These are phyloP conservation scores for Xylaria multiplex DNA, from an alignment of 2,329 filamentous ascomycete species.

Conservation along the genomic window DNA sequence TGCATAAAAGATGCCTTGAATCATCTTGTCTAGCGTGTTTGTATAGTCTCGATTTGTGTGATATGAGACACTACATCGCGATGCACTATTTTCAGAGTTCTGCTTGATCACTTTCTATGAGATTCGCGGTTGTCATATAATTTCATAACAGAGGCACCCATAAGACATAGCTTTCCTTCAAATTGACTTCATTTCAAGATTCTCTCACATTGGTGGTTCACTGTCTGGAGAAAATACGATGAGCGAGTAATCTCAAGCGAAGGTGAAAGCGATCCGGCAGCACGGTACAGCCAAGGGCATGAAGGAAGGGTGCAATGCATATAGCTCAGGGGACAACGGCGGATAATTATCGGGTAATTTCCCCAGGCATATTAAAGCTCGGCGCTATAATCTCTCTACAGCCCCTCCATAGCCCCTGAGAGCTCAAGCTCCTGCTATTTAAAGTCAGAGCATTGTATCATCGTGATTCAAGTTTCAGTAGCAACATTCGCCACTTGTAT, in stretches of 20 bases:
- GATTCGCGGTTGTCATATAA: too few species aligned
- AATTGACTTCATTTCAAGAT: not conserved
- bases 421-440: slow-evolving; percentile 15
- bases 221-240: not conserved
- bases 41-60: not conserved
- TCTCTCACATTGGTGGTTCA: not conserved
- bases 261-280: not conserved
- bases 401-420: slow-evolving; percentile 22
- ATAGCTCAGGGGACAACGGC: not conserved
- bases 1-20: slow-evolving; percentile 76
- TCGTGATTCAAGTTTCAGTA: not conserved
- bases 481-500: not conserved
- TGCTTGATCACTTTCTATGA: not conserved
- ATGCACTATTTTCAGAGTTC: slow-evolving; percentile 11
- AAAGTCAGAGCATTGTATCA: slow-evolving; percentile 22
- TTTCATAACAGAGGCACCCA: not conserved
- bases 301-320: not conserved
- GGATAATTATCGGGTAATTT: slow-evolving; percentile 22
- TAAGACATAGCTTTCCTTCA: not conserved
- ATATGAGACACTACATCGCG: slow-evolving; percentile 24
- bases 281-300: not conserved
- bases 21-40: slow-evolving; percentile 58
- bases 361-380: slow-evolving; percentile 5
- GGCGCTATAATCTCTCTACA: slow-evolving; percentile 26
- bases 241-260: not conserved